Evolutionary conservation across 768 basidiomycete genomes (phyloP), one percentile per base, ranked within the genome.

Genomic region (Hygrocybe punicea): DNA sequence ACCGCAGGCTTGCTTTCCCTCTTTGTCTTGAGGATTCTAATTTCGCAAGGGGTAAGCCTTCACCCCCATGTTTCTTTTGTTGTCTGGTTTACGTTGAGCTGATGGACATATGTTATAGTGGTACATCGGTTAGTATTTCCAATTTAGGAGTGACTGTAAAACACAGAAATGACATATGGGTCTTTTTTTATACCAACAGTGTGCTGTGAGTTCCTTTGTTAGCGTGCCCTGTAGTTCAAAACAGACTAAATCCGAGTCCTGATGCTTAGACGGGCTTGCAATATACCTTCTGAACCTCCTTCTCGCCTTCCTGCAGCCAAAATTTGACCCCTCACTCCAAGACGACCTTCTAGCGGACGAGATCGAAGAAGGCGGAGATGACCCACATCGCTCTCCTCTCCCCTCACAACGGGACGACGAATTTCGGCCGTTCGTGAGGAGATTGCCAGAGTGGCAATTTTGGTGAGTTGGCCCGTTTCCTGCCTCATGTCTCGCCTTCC

Each of bases 281-380:
- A 98, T 97, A 63, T 98, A 98, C 75, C 84, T 96, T 60, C 82
- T 98, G 58, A 97, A 99, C 76, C 84, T 99, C 53, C 85, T 99
- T 54, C 82, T 99, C 62, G 96, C 97, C 2, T 99, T 99, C 80
- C 80, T 99, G 16, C 95, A 98, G 77, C 97, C 97, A 34, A 91
- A 89, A 70, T 98, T 99, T 70, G 97, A 99, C 73, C 96, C 97
- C 1, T 96, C 95, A 2, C 76, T 98, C 33, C 89, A 94, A 62
- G 92, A 92, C 46, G 97, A 99, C 70, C 77, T 98, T 11, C 79
- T 92, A 60, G 97, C 93, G 2, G 91, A 95, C 62, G 95, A 98
- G 67, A 89, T 97, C 17, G 97, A 99, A 65, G 95, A 93, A 68
- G 97, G 95, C 17, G 90, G 66, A 95, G 93, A 65, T 29, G 29